A percentile compares a stretch with the other conserved stretches of the same genome.
Evolutionary conservation across 768 basidiomycete genomes (phyloP).

Genomic region (Macrolepiota albuminosa): DNA sequence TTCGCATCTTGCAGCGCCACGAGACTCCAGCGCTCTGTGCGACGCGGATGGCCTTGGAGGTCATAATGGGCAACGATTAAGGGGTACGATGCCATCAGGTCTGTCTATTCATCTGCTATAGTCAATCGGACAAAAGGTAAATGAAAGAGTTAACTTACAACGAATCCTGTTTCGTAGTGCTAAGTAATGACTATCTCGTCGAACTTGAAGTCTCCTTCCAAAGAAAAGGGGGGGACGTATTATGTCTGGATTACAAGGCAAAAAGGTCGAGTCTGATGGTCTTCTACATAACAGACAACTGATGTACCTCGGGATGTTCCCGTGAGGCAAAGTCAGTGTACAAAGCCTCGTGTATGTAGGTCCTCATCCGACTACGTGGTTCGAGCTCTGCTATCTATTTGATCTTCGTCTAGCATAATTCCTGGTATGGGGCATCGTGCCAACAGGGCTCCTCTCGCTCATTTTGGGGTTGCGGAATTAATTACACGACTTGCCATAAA

Average conservation of each 20-base stretch:
- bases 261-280: background rate
- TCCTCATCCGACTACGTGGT: background rate
- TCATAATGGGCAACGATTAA: slow-evolving; percentile 24
- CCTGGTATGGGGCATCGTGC: background rate
- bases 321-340: slow-evolving; percentile 5
- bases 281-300: background rate
- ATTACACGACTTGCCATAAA: slow-evolving; percentile 1
- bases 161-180: background rate
- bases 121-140: background rate
- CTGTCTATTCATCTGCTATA: background rate
- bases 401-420: background rate
- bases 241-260: background rate
- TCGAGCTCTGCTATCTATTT: slow-evolving; percentile 2
- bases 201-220: background rate
- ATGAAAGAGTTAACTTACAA: background rate
- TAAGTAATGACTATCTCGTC: background rate
- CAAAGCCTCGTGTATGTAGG: slow-evolving; percentile 8
- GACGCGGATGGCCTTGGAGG: slow-evolving; percentile 19
- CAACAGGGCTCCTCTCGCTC: background rate
- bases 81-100: slow-evolving; percentile 15
- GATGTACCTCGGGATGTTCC: slow-evolving; percentile 9
- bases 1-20: slow-evolving; percentile 17
- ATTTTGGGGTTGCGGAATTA: background rate
- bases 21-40: slow-evolving; percentile 25
- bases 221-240: background rate